Evolutionary conservation across 1,139 yeast species (phyloP), one percentile per base, ranked within the genome.

Genomic region (Lodderomyces parapsilosis): DNA sequence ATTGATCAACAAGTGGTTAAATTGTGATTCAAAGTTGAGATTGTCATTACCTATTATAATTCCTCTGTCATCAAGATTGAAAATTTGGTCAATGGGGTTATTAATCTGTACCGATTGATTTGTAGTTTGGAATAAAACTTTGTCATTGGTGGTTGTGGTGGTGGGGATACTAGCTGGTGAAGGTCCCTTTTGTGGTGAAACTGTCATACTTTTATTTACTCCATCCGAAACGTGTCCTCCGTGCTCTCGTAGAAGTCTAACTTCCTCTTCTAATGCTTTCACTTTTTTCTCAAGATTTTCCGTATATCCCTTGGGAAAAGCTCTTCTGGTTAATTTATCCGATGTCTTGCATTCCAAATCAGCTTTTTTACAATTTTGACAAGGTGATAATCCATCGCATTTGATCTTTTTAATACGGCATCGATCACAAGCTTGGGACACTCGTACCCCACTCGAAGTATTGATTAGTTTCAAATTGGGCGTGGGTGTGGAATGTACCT

Each of bases 351-450:
- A 86, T 40, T 77, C 81, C 54, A 81, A 81, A 0, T 81, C 83
- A 31, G 81, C 80, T 51, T 77, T 78, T 37, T 68, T 64, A 57
- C 93, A 86, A 54, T 83, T 82, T 33, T 78, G 69, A 58, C 94
- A 86, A 1, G 93, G 91, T 2, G 78, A 71, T 46, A 74, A 66
- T 1, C 93, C 93, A 54, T 83, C 86, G 64, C 94, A 86, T 54
- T 82, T 83, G 52, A 84, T 83, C 62, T 86, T 86, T 53, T 86
- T 82, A 50, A 84, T 76, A 42, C 93, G 67, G 55, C 94, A 86
- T 36, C 94, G 67, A 59, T 86, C 93, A 64, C 94, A 86, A 3
- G 93, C 93, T 58, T 85, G 93, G 2, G 86, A 78, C 3, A 83
- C 83, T 50, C 86, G 55, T 10, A 66, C 59, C 0, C 78, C 76